These are phyloP conservation scores for Tephrocybe sp. DNA, from an alignment of 768 basidiomycete species.

Conservation along the genomic window DNA sequence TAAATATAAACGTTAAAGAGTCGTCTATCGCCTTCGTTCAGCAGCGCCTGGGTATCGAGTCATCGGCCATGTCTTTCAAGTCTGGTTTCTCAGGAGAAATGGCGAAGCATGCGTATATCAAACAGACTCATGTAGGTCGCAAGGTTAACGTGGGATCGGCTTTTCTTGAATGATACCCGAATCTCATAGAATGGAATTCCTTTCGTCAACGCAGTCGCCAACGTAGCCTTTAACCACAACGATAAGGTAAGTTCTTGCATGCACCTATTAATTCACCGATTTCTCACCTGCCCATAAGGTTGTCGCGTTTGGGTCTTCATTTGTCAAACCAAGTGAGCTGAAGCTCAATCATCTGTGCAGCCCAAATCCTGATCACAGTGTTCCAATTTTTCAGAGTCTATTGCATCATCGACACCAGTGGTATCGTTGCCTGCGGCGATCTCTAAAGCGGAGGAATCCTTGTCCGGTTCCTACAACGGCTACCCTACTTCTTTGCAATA, in stretches of 20 bases:
- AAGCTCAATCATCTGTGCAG: background rate
- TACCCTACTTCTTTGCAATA: constrained; percentile 38
- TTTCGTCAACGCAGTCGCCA: constrained; percentile 19
- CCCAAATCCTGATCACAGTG: no score
- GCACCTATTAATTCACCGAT: no score
- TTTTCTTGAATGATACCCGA: background rate
- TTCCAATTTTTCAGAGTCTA: no score
- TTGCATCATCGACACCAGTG: constrained; percentile 33
- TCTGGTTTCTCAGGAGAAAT: background rate
- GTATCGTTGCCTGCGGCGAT: constrained; percentile 34
- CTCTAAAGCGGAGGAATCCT: constrained; percentile 30
- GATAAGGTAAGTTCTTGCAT: no score
- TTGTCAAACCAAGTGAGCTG: constrained; percentile 36
- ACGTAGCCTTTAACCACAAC: constrained; percentile 15
- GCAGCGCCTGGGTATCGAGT: background rate
- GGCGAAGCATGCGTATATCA: background rate
- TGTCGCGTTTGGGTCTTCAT: constrained; percentile 44
- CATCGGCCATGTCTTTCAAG: background rate
- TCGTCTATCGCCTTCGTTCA: background rate
- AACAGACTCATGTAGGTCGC: background rate
- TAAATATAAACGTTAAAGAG: background rate
- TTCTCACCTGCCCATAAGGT: no score
- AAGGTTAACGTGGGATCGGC: no score
- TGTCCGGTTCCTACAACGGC: constrained; percentile 38
- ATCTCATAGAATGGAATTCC: constrained; percentile 9